Conservation (phyloP, 2,329 filamentous ascomycete genomes). For the Aspergillus candidus region DNA sequence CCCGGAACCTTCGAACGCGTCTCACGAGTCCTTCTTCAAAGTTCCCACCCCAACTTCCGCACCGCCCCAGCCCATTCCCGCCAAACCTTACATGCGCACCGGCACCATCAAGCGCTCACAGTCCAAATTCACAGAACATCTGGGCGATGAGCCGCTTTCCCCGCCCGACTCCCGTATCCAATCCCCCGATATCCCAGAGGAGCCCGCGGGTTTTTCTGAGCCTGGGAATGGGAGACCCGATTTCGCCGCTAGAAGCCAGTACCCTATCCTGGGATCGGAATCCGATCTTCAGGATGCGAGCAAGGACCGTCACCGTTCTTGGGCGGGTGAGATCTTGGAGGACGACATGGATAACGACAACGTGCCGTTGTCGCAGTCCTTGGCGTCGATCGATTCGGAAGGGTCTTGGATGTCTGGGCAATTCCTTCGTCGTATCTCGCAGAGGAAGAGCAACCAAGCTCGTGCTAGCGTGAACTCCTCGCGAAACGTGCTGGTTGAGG, state of each 20-base stretch:
- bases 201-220: conserved; percentile 13
- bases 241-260: conserved; percentile 13
- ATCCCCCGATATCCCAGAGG: conserved; percentile 60
- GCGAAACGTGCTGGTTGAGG: conserved; percentile 45
- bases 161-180: conserved; percentile 76
- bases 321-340: conserved; percentile 44
- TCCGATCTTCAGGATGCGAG: conserved; percentile 25
- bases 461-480: conserved; percentile 35
- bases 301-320: conserved; percentile 31
- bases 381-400: conserved; percentile 93
- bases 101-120: conserved; percentile 69
- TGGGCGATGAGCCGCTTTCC: conserved; percentile 80
- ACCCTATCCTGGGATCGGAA: conserved; percentile 20
- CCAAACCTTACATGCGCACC: conserved; percentile 43
- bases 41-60: conserved; percentile 48
- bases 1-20: conserved; percentile 87
- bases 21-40: conserved; percentile 73
- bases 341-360: conserved; percentile 43
- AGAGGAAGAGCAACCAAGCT: conserved; percentile 30
- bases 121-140: conserved; percentile 86
- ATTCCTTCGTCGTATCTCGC: conserved; percentile 46
- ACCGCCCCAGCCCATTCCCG: conserved; percentile 30
- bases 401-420: conserved; percentile 90
- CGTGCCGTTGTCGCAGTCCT: conserved; percentile 64
- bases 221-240: conserved; percentile 8